These are phyloP conservation scores for Umbelopsis vinacea DNA, from an alignment of 192 early-diverging fungal species.

Conservation along the genomic window DNA sequence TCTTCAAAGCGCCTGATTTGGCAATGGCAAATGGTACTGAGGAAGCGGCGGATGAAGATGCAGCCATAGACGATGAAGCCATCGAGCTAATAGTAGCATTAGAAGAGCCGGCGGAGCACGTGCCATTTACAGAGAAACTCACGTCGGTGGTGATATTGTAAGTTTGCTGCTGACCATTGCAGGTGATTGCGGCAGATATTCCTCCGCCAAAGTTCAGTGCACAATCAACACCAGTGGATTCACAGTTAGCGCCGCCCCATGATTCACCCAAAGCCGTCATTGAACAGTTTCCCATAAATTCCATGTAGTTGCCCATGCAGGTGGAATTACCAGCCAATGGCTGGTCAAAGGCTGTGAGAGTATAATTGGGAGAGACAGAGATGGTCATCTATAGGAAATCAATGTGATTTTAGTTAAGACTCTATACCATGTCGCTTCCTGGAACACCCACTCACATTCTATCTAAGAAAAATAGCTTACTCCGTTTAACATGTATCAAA, in stretches of 20 bases:
- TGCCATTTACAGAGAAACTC: background rate
- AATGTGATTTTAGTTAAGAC: no score
- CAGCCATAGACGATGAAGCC: background rate
- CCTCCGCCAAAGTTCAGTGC: background rate
- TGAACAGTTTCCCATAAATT: background rate
- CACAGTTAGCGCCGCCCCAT: background rate
- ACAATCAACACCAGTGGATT: background rate
- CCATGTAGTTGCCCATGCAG: constrained; percentile 4
- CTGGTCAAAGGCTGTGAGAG: background rate
- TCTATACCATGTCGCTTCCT: no score
- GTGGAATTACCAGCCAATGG: background rate
- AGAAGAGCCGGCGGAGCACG: background rate
- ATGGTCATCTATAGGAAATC: background rate
- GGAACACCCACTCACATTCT: no score
- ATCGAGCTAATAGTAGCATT: background rate
- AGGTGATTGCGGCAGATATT: background rate
- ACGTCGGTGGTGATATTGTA: background rate
- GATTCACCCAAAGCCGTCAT: background rate
- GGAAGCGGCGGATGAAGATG: background rate
- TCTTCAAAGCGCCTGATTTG: background rate
- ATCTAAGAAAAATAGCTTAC: no score
- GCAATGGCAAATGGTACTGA: background rate
- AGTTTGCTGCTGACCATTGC: background rate
- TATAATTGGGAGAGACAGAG: background rate
- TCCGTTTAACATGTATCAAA: no score